Base-by-base conservation (phyloP, 192 early-diverging fungal genomes). In the Umbelopsis sp. region DNA sequence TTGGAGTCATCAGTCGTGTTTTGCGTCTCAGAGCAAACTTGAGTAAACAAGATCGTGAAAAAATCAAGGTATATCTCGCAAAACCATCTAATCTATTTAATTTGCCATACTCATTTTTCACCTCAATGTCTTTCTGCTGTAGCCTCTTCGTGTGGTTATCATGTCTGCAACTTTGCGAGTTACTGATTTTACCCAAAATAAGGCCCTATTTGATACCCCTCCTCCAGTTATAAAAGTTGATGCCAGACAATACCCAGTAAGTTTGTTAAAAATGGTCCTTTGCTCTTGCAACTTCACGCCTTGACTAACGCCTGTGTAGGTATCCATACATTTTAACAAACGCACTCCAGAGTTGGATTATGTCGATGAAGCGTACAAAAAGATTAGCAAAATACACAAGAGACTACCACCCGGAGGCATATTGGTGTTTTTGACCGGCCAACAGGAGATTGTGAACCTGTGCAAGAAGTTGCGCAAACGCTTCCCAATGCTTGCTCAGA, bases 141-240 rank as follows among this genome's bases (percentile, higher is more conserved):
- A 87, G 68, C 95, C 96, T 18, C 83, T 99, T 5, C 92, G 93
- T 79, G 79, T 99, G 49, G 84, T 99, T n/a, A 97, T 99, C 70
- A 99, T 99, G 98, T 93, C 91, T 65, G 98, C 98, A 49, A 99
- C 98, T 0, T 81, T 99, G 68, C 88, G 95, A n/a, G 95, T 99
- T 0, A 91, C 95, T 70, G 98, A 98, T 78, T 98, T 99, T 78
- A 94, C 91, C 37, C 82, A 84, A 66, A 98, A 98, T 80, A 77
- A 78, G 30, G 80, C 85, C 3, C 82, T 99, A 22, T 98, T 98
- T 76, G 58, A 49, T 0, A 50, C 48, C 2, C 73, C 83, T 22
- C 96, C 95, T 25, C 96, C 95, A 7, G 92, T 98, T 2, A 88
- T 98, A 10, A 94, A 91, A 48, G 94, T 98, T 4, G 92, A 97